These are phyloP conservation scores for Neurospora sp. DNA, from an alignment of 495 filamentous ascomycete species.

Conservation along the genomic window DNA sequence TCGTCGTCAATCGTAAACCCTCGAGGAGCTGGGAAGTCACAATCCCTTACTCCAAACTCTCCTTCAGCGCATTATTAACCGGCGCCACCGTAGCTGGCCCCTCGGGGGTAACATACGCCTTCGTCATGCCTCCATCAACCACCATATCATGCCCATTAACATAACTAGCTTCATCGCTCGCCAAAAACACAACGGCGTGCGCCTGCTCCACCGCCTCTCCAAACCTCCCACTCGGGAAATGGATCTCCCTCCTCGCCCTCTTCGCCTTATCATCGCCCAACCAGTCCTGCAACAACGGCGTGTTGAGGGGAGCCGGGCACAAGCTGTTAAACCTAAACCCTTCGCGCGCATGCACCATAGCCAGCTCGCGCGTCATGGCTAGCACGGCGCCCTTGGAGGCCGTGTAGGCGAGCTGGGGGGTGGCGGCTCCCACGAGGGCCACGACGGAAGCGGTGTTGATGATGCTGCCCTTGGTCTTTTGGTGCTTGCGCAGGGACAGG, in stretches of 20 bases:
- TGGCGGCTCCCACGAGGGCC: constrained; percentile 84
- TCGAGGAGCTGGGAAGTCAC: background rate
- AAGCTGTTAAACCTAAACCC: constrained; percentile 81
- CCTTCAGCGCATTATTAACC: constrained; percentile 50
- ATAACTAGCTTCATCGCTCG: constrained; percentile 89
- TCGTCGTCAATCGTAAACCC: background rate
- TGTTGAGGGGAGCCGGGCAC: constrained; percentile 89
- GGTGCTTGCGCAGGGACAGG: constrained; percentile 64
- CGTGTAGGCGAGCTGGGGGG: constrained; percentile 91
- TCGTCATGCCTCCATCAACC: constrained; percentile 95
- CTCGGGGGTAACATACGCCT: constrained; percentile 89
- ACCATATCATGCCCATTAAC: constrained; percentile 87
- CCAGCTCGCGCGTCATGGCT: constrained; percentile 71
- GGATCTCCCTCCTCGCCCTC: constrained; percentile 76
- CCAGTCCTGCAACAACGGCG: constrained; percentile 83
- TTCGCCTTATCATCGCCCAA: constrained; percentile 82
- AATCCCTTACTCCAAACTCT: constrained; percentile 12
- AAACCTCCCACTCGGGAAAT: constrained; percentile 92
- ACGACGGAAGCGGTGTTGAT: constrained; percentile 96
- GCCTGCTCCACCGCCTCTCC: constrained; percentile 95
- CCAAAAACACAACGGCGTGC: constrained; percentile 85
- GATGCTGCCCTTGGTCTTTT: constrained; percentile 67
- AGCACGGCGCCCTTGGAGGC: constrained; percentile 91
- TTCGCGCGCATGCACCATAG: constrained; percentile 77
- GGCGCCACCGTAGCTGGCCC: constrained; percentile 64